These are phyloP conservation scores for Batrachochytrium dendrobatidis DNA, from an alignment of 371 early-diverging fungal species.

Conservation along the genomic window DNA sequence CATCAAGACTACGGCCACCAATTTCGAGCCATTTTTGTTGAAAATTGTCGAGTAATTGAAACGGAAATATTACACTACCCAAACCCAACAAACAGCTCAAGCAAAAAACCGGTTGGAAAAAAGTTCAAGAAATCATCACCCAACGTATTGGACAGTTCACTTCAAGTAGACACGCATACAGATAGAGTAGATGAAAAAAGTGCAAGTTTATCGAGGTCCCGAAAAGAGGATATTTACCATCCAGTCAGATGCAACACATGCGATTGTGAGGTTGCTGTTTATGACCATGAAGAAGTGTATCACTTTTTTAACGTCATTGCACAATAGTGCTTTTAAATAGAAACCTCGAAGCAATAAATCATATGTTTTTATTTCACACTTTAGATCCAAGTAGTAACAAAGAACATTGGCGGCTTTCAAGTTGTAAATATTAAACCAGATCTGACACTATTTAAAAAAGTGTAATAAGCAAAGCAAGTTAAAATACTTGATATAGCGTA, in stretches of 20 bases:
- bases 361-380: background rate
- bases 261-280: constrained; percentile 55
- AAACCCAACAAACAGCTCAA: constrained; percentile 8
- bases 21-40: constrained; percentile 67
- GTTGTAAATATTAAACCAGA: no score
- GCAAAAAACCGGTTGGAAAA: background rate
- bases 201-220: no score
- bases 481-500: no score
- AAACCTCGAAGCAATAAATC: background rate
- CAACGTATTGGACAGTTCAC: background rate
- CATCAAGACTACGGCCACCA: constrained; percentile 56
- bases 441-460: no score
- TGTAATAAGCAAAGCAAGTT: no score
- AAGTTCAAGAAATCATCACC: background rate
- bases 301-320: constrained; percentile 59
- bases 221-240: constrained; percentile 39
- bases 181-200: background rate
- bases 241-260: constrained; percentile 56
- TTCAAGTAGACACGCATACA: background rate
- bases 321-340: no score
- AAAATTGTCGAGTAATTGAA: constrained; percentile 45
- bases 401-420: no score
- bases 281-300: constrained; percentile 60
- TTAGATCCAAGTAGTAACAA: no score
- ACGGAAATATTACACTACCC: constrained; percentile 26